Conservation (phyloP, 2,329 filamentous ascomycete species). For the Ophiostoma sp. region DNA sequence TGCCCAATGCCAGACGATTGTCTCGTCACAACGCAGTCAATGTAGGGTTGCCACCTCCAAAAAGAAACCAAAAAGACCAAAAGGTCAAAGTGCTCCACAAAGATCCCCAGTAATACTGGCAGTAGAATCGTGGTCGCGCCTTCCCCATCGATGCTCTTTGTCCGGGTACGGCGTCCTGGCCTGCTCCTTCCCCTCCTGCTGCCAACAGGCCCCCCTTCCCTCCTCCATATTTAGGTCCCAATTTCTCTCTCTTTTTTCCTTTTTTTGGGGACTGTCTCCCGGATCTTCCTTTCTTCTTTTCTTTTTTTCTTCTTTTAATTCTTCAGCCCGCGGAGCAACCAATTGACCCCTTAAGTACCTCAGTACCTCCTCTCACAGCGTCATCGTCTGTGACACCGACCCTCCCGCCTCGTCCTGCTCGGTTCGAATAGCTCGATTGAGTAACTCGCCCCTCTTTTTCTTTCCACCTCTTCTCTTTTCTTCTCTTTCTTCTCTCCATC, state of each 20-base stretch:
- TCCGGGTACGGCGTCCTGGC: background rate
- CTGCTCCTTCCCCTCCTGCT: background rate
- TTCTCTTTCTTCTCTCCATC: background rate
- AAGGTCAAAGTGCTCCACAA: background rate
- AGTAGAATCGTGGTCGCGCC: background rate
- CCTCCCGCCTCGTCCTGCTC: constrained; percentile 19
- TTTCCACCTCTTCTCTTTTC: no score
- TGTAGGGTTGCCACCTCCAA: background rate
- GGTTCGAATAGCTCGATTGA: constrained; percentile 26
- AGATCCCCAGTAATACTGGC: background rate
- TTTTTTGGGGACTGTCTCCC: background rate
- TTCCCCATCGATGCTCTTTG: constrained; percentile 17
- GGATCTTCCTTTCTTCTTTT: constrained; percentile 1
- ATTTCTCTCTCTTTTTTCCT: constrained; percentile 5
- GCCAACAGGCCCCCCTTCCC: background rate
- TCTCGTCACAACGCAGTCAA: constrained; percentile 15
- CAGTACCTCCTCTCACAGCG: background rate
- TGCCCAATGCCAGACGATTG: constrained; percentile 12
- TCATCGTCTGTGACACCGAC: background rate
- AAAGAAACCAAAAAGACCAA: background rate
- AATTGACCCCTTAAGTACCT: background rate
- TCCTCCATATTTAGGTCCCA: constrained; percentile 16
- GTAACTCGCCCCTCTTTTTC: background rate
- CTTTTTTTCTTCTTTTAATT: constrained; percentile 12
- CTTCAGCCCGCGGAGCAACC: background rate